Conservation (phyloP, 108 stramenopile genomes). For the Skeletonema tropicum region DNA sequence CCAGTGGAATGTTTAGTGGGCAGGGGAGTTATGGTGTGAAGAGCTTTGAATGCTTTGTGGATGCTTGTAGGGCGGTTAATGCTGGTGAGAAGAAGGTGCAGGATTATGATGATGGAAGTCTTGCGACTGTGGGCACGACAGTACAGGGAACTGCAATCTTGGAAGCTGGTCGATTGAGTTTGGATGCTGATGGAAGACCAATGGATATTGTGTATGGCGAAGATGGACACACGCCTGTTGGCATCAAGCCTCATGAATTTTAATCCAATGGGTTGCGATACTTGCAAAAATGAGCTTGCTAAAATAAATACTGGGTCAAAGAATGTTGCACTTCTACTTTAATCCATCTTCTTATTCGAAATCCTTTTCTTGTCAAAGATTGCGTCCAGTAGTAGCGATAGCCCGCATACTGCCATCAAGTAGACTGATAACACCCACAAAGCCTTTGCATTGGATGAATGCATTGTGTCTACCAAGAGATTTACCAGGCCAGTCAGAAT, state of each 20-base stretch:
- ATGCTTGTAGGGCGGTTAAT: slow-evolving; percentile 63
- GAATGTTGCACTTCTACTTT: background rate
- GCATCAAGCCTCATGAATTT: slow-evolving; percentile 68
- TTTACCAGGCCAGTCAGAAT: slow-evolving; percentile 88
- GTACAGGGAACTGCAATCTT: slow-evolving; percentile 97
- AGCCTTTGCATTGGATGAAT: slow-evolving; percentile 55
- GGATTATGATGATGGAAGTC: slow-evolving; percentile 88
- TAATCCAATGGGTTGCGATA: background rate
- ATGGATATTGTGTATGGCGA: slow-evolving; percentile 92
- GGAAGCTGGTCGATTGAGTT: slow-evolving; percentile 93
- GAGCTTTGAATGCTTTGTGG: slow-evolving; percentile 91
- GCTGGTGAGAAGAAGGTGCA: slow-evolving; percentile 61
- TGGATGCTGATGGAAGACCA: slow-evolving; percentile 86
- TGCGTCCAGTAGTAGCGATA: slow-evolving; percentile 42
- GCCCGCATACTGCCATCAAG: slow-evolving; percentile 54
- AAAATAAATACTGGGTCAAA: background rate
- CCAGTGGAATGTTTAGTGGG: slow-evolving; percentile 93
- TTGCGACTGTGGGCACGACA: slow-evolving; percentile 95
- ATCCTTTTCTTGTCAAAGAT: background rate
- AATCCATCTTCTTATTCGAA: background rate
- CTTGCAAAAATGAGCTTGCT: background rate
- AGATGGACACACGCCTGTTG: slow-evolving; percentile 52
- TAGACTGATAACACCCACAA: slow-evolving; percentile 64
- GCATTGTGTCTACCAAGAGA: slow-evolving; percentile 81
- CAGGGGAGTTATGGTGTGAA: slow-evolving; percentile 96